Evolutionary conservation across 2,329 filamentous ascomycete species (phyloP).

Genomic region (Pseudocercospora musae): DNA sequence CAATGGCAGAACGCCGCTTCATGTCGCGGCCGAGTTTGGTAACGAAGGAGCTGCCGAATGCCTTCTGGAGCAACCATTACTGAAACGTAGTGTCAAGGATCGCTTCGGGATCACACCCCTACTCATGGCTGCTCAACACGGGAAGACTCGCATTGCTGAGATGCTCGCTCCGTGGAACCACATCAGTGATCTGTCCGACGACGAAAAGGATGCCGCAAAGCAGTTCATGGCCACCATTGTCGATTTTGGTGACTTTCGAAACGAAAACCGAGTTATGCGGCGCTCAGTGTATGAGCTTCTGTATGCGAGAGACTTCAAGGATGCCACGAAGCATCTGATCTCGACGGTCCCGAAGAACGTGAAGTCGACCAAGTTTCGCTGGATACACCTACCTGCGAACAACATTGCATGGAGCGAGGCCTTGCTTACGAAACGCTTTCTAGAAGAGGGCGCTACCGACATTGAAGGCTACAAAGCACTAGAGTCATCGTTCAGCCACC

Average conservation of each 20-base stretch:
- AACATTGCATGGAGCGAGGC: slow-evolving; percentile 62
- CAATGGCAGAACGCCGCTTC: slow-evolving; percentile 28
- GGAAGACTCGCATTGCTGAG: slow-evolving; percentile 41
- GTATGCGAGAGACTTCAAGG: slow-evolving; percentile 19
- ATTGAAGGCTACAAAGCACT: slow-evolving; percentile 62
- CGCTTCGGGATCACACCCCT: slow-evolving; percentile 45
- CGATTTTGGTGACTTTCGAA: slow-evolving; percentile 28
- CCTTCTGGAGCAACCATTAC: slow-evolving; percentile 25
- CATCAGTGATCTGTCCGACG: slow-evolving; percentile 20
- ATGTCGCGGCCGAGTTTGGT: slow-evolving; percentile 30
- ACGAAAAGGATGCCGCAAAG: slow-evolving; percentile 23
- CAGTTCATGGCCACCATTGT: slow-evolving; percentile 24
- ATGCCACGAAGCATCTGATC: slow-evolving; percentile 17
- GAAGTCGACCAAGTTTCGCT: slow-evolving; percentile 42
- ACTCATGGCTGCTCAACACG: slow-evolving; percentile 41
- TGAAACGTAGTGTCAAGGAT: slow-evolving; percentile 40
- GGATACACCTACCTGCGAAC: slow-evolving; percentile 48
- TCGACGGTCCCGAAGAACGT: slow-evolving; percentile 40
- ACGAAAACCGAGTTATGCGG: slow-evolving; percentile 27
- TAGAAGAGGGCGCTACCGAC: slow-evolving; percentile 61
- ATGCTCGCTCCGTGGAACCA: slow-evolving; percentile 43
- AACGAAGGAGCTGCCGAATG: slow-evolving; percentile 24
- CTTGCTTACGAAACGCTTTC: slow-evolving; percentile 61
- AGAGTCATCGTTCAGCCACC: slow-evolving; percentile 59
- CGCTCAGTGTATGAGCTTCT: slow-evolving; percentile 25